Evolutionary conservation across 805 yeast species (phyloP), one percentile per base, ranked within the genome.

Genomic region (Torulaspora delbrueckii): DNA sequence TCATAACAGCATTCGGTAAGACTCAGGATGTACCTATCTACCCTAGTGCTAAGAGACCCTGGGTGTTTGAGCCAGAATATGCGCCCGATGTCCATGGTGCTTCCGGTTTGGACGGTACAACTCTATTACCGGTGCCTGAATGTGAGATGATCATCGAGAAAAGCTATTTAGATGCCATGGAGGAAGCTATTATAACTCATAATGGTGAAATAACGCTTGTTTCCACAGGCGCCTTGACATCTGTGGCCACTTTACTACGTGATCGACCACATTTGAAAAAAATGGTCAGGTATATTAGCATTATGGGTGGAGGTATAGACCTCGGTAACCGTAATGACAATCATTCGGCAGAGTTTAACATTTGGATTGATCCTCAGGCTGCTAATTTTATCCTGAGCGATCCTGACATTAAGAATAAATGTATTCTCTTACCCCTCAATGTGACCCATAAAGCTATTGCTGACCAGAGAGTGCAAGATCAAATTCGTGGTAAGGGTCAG

Each of bases 151-250:
- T 53, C 34, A 65, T 66, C 26, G 62, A 60, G 23, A 57, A 59
- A 43, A 58, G 69, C 2, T 75, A 77, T 33, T 52, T 72, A 3
- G 62, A 63, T 12, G 72, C 72, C 2, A 64, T 76, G 52, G 67
- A 68, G 24, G 55, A 62, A 2, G 79, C 82, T 1, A 70, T 80
- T 3, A 50, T 66, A 18, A 46, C 62, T 2, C 60, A 76, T 49
- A 65, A 71, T 1, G 77, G 77, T 10, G 70, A 77, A 28, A 58
- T 87, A 3, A 74, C 82, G 27, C 60, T 87, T 1, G 79, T 83
- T 1, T 86, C 89, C 6, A 81, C 89, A 0, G 96, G 96, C 0
- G 78, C 95, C 0, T 66, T 84, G 54, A 88, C 96, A 4, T 84
- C 87, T 56, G 60, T 85, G 12, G 82, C 89, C 0, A 59, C 71